A percentile compares a stretch with the other conserved stretches of the same genome.
Conservation (phyloP, 352 stramenopile genomes). For the Globisporangium camurandrum region DNA sequence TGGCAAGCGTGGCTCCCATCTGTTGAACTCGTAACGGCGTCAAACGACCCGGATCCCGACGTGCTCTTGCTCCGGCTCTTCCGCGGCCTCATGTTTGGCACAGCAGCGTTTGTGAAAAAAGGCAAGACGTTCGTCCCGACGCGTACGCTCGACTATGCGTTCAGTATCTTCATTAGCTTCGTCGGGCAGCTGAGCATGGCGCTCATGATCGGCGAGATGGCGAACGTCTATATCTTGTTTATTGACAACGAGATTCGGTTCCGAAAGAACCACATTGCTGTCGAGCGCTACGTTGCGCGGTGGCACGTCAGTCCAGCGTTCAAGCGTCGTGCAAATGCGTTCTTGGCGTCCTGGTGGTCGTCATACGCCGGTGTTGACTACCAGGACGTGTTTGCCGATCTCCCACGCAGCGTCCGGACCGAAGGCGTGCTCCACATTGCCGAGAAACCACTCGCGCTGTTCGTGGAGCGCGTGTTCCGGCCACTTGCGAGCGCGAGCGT, state of each 20-base stretch:
- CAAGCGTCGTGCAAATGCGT: conserved; percentile 31
- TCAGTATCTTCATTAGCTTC: conserved; percentile 46
- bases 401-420: conserved; percentile 37
- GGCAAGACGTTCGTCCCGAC: conserved; percentile 37
- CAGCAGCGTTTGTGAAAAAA: conserved; percentile 57
- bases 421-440: conserved; percentile 38
- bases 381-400: conserved; percentile 40
- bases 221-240: conserved; percentile 49
- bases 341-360: conserved; percentile 49
- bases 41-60: conserved; percentile 15
- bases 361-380: conserved; percentile 55
- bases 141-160: conserved; percentile 33
- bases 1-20: conserved; percentile 53
- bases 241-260: conserved; percentile 63
- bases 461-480: conserved; percentile 35
- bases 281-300: conserved; percentile 36
- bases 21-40: conserved; percentile 17
- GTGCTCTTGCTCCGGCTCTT: conserved; percentile 35
- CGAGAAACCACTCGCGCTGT: conserved; percentile 31
- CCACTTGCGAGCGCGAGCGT: conserved; percentile 16
- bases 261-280: conserved; percentile 61
- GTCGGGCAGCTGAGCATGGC: conserved; percentile 56
- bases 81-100: conserved; percentile 39
- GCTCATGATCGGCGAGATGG: conserved; percentile 72
- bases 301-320: conserved; percentile 29